Evolutionary conservation across 768 basidiomycete species (phyloP).

Genomic region (Suillus subluteus): DNA sequence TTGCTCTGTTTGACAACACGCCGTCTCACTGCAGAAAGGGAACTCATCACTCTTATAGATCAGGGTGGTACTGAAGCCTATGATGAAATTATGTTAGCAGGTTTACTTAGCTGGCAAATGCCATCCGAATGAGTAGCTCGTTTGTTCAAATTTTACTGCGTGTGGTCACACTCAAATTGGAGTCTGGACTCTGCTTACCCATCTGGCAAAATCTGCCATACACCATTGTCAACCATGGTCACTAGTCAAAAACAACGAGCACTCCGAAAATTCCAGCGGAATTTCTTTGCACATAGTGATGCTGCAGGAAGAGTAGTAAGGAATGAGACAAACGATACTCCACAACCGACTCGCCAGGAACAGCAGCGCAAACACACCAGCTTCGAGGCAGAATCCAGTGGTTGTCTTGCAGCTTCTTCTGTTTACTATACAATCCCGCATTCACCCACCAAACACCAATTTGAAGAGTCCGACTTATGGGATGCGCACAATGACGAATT

Average conservation of each 20-base stretch:
- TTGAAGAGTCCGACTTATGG: neutral
- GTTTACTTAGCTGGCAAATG: neutral
- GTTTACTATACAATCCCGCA: neutral
- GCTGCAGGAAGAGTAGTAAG: neutral
- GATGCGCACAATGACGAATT: neutral
- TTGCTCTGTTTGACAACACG: neutral
- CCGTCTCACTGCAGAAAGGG: neutral
- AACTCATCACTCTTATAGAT: neutral
- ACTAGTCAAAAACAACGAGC: neutral
- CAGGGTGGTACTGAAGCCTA: neutral
- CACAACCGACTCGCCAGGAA: neutral
- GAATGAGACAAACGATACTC: neutral
- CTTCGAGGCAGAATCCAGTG: neutral
- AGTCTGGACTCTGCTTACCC: conserved; percentile 2
- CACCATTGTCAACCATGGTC: neutral
- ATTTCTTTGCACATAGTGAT: neutral
- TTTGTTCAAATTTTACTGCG: neutral
- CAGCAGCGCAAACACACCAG: neutral
- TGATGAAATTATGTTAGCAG: neutral
- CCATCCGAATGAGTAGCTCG: neutral
- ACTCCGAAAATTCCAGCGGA: neutral
- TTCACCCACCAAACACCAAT: neutral
- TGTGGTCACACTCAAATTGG: neutral
- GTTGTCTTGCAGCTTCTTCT: neutral
- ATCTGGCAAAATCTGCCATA: neutral